Percentiles rank a stretch among this genome's conserved stretches.
Conservation (phyloP, 768 basidiomycete genomes). For the Lentinus tigrinus region DNA sequence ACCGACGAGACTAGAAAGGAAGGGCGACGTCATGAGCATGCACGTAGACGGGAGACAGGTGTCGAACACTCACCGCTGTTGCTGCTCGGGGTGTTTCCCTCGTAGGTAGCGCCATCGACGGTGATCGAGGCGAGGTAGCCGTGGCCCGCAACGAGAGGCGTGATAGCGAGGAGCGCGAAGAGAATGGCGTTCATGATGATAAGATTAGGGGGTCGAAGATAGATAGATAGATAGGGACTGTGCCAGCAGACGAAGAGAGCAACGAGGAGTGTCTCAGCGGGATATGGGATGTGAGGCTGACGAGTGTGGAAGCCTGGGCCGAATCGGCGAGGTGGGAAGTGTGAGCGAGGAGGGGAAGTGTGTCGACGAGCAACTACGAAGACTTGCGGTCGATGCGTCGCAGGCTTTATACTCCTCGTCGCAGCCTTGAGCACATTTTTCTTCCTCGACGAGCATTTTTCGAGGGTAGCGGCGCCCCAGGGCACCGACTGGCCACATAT, state of each 20-base stretch:
- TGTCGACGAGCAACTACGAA: neutral
- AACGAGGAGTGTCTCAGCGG: neutral
- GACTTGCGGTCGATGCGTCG: neutral
- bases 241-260: neutral
- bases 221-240: neutral
- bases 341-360: neutral
- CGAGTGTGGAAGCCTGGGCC: neutral
- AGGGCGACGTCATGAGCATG: neutral
- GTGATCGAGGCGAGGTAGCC: constrained; percentile 37
- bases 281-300: neutral
- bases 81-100: constrained; percentile 40
- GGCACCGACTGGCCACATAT: neutral
- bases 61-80: constrained; percentile 24
- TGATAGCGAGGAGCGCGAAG: constrained; percentile 16
- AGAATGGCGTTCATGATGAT: neutral
- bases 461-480: neutral
- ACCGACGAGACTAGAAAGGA: constrained; percentile 14
- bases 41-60: no score
- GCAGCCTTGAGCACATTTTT: neutral
- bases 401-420: neutral
- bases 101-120: constrained; percentile 44
- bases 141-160: constrained; percentile 33
- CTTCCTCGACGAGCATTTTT: neutral
- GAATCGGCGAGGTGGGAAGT: neutral
- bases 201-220: neutral